These are phyloP conservation scores for Cucurbita argyrosperma DNA, from an alignment of 306 rosid species.

Conservation along the genomic window DNA sequence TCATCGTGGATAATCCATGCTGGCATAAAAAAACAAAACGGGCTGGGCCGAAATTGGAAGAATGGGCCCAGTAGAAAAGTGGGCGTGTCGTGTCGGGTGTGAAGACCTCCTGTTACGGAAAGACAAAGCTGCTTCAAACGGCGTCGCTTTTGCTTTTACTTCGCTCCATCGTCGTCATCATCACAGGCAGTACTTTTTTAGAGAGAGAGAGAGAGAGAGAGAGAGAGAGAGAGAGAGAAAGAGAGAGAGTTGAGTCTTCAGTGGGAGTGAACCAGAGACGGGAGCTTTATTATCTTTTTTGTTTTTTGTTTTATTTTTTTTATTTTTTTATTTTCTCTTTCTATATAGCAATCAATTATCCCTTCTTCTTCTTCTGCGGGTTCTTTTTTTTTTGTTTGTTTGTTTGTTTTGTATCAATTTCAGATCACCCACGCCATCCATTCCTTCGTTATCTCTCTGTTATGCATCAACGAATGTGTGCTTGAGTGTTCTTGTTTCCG, in stretches of 20 bases:
- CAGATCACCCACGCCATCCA: neutral
- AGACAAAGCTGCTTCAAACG: conserved; percentile 41
- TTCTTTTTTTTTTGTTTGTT: neutral
- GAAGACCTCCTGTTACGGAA: conserved; percentile 30
- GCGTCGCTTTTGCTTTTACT: conserved; percentile 37
- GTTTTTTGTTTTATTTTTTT: too few species aligned
- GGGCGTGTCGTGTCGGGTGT: conserved; percentile 54
- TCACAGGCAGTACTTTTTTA: neutral
- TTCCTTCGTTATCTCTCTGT: neutral
- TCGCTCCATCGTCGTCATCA: conserved; percentile 13
- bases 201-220: too few species aligned
- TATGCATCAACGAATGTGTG: conserved; percentile 13
- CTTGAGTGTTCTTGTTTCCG: conserved; percentile 13
- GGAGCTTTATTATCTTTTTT: neutral
- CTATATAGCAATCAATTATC: neutral
- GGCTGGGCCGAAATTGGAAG: neutral
- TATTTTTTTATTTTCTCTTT: neutral
- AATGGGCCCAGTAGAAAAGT: conserved; percentile 24
- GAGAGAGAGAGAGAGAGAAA: too few species aligned
- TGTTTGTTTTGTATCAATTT: neutral
- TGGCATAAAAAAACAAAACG: neutral
- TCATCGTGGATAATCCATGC: neutral
- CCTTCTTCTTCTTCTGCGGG: neutral
- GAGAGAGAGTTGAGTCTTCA: neutral
- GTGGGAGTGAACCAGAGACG: neutral